These are phyloP conservation scores for Aschersonia sp. DNA, from an alignment of 2,329 filamentous ascomycete genomes.

Conservation along the genomic window DNA sequence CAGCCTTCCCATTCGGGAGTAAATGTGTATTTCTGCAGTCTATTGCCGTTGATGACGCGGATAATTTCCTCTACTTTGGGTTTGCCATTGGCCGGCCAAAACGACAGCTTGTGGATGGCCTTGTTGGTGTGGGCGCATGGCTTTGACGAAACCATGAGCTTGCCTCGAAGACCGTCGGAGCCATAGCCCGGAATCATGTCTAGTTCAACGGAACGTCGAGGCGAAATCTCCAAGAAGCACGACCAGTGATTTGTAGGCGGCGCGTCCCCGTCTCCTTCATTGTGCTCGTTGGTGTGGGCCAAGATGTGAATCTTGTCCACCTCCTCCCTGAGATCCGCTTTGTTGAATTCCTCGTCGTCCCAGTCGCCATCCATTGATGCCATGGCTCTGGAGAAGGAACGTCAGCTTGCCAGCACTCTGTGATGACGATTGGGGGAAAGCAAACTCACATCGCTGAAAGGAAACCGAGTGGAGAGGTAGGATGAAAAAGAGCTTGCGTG, in stretches of 20 bases:
- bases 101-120: not conserved
- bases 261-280: not conserved
- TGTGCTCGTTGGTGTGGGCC: not conserved
- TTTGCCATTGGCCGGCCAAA: not conserved
- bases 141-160: not conserved
- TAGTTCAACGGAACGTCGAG: not conserved
- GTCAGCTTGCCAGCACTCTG: no score
- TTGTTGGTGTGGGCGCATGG: not conserved
- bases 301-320: not conserved
- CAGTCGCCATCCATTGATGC: not conserved
- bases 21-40: not conserved
- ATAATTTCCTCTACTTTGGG: not conserved
- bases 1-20: not conserved
- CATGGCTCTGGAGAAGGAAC: no score
- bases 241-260: not conserved
- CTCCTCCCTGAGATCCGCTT: not conserved
- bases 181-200: not conserved
- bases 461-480: no score
- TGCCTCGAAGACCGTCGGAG: not conserved
- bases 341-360: not conserved
- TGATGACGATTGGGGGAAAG: no score
- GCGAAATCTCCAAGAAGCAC: not conserved
- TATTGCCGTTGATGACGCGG: not conserved
- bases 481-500: no score
- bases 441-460: no score